Base-by-base conservation (phyloP, 2,329 filamentous ascomycete genomes). In the Exophiala lecanii-corni region DNA sequence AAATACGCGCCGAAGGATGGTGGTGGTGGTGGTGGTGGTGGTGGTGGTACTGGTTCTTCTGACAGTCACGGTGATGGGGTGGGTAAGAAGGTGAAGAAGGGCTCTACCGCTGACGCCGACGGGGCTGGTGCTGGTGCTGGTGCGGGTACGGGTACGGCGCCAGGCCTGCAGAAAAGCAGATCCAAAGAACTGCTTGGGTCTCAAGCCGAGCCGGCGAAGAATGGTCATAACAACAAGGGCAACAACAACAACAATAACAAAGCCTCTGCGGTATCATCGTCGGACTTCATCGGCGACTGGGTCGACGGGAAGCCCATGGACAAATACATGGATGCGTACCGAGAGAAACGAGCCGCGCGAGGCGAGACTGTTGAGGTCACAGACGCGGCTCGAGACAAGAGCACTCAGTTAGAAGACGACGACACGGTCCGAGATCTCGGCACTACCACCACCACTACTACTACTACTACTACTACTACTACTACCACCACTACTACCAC, bases 1-100 rank as follows among this genome's bases (percentile, higher is more conserved):
- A 42, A 45, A 32, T 50, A 53, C 25, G 49, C 38, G 13, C 49
- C 41, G 9, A 49, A 35, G 18, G 33, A 49, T 16, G 31, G 30
- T n/a, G n/a, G n/a, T n/a, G n/a, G n/a, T n/a, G n/a, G n/a, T n/a
- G n/a, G n/a, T n/a, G n/a, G n/a, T n/a, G n/a, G n/a, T n/a, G n/a
- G n/a, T n/a, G n/a, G n/a, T n/a, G n/a, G n/a, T n/a, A n/a, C n/a
- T n/a, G n/a, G n/a, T n/a, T n/a, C n/a, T n/a, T n/a, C n/a, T n/a
- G 35, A 41, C 16, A 16, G 32, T 18, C 37, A 36, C 33, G 28
- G n/a, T 10, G 23, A 32, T 19, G 34, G 16, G 34, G 20, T 18
- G 4, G 20, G n/a, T 6, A 16, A 32, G n/a, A 16, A 12, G 6
- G 30, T 16, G 30, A 32, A 32, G n/a, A 32, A 32, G n/a, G 17